phyloP scores from a whole-genome alignment of 495 filamentous ascomycete species.

The Elasticomyces elasticus region DNA sequence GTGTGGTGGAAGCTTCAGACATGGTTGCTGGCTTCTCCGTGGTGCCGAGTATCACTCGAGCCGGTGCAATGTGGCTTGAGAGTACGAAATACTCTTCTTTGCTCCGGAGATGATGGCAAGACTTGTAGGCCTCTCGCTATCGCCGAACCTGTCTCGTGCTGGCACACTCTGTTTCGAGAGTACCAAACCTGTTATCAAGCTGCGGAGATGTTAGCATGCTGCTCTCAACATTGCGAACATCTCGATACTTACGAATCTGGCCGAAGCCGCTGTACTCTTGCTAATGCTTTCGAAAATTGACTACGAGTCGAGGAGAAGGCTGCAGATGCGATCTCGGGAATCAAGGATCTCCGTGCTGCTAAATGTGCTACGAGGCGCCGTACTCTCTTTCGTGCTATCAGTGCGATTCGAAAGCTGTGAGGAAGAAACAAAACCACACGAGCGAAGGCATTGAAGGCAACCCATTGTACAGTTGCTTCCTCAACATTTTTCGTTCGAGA shows the following conservation, averaged over 20 bases:
- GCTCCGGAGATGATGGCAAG: neutral
- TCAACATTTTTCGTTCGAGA: neutral
- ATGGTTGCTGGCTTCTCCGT: neutral
- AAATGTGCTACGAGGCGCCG: too few relatives aligned
- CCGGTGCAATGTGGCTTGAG: neutral
- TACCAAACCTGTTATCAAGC: neutral
- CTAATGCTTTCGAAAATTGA: too few relatives aligned
- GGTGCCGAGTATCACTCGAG: neutral
- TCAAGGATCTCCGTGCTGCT: too few relatives aligned
- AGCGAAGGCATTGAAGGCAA: neutral
- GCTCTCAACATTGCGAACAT: neutral
- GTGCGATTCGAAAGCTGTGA: too few relatives aligned
- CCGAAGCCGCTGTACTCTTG: too few relatives aligned
- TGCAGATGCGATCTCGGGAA: too few relatives aligned
- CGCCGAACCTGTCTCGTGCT: neutral
- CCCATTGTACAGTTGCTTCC: neutral
- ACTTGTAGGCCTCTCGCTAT: neutral
- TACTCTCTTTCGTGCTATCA: too few relatives aligned
- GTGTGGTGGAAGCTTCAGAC: neutral
- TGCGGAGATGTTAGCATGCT: neutral
- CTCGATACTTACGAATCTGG: neutral
- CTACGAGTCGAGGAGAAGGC: too few relatives aligned
- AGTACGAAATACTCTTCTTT: neutral
- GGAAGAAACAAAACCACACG: neutral
- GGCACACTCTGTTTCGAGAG: neutral